Conservation (phyloP, 495 filamentous ascomycete species). For the Tuber brumale region DNA sequence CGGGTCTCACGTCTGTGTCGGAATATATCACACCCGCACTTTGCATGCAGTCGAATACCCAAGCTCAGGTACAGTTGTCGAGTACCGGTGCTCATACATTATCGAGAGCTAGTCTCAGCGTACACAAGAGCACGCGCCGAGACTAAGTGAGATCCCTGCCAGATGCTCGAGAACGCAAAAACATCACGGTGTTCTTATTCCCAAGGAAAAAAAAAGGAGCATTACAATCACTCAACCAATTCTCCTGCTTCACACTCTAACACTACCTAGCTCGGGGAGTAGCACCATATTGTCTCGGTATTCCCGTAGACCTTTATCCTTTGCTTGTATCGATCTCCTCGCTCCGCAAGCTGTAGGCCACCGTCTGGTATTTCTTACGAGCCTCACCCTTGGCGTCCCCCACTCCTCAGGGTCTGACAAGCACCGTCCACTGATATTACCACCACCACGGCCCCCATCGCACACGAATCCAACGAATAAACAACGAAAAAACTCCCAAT, state of each 20-base stretch:
- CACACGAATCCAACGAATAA: not conserved
- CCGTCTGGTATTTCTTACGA: constrained; percentile 23
- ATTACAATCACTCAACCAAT: constrained; percentile 25
- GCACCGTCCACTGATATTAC: constrained; percentile 10
- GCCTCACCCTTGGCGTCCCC: constrained; percentile 23
- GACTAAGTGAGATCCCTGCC: constrained; percentile 23
- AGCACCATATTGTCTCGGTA: constrained; percentile 23
- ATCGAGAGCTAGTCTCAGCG: constrained; percentile 17
- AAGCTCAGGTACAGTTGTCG: too few relatives aligned
- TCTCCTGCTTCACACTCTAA: constrained; percentile 11
- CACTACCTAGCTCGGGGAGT: constrained; percentile 25
- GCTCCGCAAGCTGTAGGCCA: constrained; percentile 9
- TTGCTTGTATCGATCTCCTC: constrained; percentile 12
- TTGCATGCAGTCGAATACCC: not conserved
- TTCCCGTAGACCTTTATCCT: constrained; percentile 18
- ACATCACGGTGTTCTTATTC: constrained; percentile 37
- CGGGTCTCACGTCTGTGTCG: not conserved
- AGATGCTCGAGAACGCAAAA: constrained; percentile 22
- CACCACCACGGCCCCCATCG: constrained; percentile 6
- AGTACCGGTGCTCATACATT: not conserved
- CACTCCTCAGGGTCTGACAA: constrained; percentile 9
- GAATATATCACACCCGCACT: not conserved
- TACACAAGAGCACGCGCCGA: constrained; percentile 30
- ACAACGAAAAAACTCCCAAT: constrained; percentile 28
- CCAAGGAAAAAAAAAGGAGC: constrained; percentile 10